These are phyloP conservation scores for Delonix regia DNA, from an alignment of 306 rosid genomes.

Conservation along the genomic window DNA sequence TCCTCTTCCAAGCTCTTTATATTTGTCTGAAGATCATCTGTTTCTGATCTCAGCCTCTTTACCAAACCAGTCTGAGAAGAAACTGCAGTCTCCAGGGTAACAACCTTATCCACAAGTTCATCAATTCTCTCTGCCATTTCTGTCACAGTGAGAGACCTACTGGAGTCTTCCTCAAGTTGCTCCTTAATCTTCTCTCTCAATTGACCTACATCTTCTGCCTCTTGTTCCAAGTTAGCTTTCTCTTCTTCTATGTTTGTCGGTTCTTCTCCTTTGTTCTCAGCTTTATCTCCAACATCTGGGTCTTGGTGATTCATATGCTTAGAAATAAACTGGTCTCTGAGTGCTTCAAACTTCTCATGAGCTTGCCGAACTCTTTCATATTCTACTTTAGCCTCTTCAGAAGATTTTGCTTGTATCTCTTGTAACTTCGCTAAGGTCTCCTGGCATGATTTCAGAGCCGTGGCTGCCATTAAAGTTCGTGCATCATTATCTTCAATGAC, in stretches of 20 bases:
- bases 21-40: slow-evolving; percentile 61
- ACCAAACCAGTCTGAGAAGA: slow-evolving; percentile 69
- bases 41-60: slow-evolving; percentile 62
- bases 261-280: slow-evolving; percentile 28
- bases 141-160: slow-evolving; percentile 48
- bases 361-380: slow-evolving; percentile 50
- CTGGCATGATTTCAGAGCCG: slow-evolving; percentile 79
- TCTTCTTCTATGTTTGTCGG: slow-evolving; percentile 40
- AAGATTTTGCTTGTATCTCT: slow-evolving; percentile 53
- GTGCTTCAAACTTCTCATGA: slow-evolving; percentile 48
- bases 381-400: slow-evolving; percentile 64
- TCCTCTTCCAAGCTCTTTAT: slow-evolving; percentile 67
- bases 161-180: slow-evolving; percentile 49
- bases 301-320: slow-evolving; percentile 27
- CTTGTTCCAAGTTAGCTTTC: slow-evolving; percentile 38
- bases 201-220: slow-evolving; percentile 30
- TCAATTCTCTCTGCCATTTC: slow-evolving; percentile 82
- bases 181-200: slow-evolving; percentile 43
- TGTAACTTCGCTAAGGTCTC: slow-evolving; percentile 63
- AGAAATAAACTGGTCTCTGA: slow-evolving; percentile 47
- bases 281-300: slow-evolving; percentile 13
- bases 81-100: slow-evolving; percentile 61
- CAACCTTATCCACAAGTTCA: slow-evolving; percentile 73
- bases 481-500: slow-evolving; percentile 79
- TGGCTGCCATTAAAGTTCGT: slow-evolving; percentile 75